Conservation (phyloP, 2,329 filamentous ascomycete species). For the Tolypocladium paradoxum region DNA sequence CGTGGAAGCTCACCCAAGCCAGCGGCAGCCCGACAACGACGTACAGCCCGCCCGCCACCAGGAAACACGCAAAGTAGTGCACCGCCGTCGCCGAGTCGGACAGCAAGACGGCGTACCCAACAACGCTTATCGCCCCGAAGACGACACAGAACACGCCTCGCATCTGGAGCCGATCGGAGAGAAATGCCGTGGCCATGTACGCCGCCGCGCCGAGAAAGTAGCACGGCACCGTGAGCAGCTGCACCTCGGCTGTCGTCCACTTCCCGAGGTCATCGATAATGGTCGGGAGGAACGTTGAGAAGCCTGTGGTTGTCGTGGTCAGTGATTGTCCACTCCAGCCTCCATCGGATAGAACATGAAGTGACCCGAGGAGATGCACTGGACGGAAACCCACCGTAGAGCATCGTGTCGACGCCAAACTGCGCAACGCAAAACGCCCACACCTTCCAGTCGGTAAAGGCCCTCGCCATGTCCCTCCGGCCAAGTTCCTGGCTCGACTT, state of each 20-base stretch:
- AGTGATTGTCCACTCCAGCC: neutral
- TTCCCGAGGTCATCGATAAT: constrained; percentile 60
- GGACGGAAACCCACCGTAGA: constrained; percentile 40
- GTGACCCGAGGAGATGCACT: neutral
- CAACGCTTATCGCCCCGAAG: constrained; percentile 51
- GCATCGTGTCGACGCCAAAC: constrained; percentile 65
- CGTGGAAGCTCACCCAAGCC: constrained; percentile 32
- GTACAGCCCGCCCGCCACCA: constrained; percentile 67
- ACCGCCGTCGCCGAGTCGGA: constrained; percentile 48
- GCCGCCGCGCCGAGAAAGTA: constrained; percentile 61
- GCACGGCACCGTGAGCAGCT: constrained; percentile 69
- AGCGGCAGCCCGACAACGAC: constrained; percentile 43
- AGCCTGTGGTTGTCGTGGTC: constrained; percentile 32
- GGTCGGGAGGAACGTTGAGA: constrained; percentile 67
- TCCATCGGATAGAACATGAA: neutral
- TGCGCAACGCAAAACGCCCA: constrained; percentile 59
- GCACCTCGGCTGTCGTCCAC: constrained; percentile 55
- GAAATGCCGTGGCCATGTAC: constrained; percentile 54
- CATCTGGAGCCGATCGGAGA: constrained; percentile 57
- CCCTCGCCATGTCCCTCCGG: constrained; percentile 53
- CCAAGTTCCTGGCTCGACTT: constrained; percentile 33
- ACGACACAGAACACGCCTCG: constrained; percentile 54
- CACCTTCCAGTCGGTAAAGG: constrained; percentile 66
- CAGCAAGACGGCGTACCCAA: constrained; percentile 60
- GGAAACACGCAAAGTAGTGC: constrained; percentile 65